These are phyloP conservation scores for Candida qinlingensis DNA, from an alignment of 805 yeast species.

Conservation along the genomic window DNA sequence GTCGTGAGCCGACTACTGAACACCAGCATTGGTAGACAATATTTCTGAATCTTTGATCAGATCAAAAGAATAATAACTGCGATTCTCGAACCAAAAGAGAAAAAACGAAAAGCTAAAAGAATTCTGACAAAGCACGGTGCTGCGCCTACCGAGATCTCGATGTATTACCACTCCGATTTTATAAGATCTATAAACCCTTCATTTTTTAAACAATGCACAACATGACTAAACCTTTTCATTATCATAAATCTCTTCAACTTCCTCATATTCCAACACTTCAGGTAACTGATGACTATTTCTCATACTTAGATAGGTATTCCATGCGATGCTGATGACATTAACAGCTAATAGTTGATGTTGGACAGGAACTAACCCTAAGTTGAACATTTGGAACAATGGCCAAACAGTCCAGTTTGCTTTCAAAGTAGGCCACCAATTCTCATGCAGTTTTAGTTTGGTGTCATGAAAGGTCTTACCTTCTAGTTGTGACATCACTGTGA, in stretches of 20 bases:
- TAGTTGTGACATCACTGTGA: constrained; percentile 57
- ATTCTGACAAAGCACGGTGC: no score
- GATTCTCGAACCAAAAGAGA: no score
- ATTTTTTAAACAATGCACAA: neutral
- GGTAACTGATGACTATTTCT: constrained; percentile 36
- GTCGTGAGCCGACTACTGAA: no score
- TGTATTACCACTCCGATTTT: no score
- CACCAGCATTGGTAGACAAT: no score
- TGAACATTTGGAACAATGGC: constrained; percentile 82
- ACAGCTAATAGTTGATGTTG: constrained; percentile 64
- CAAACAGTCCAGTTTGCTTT: constrained; percentile 78
- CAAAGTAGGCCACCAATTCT: constrained; percentile 63
- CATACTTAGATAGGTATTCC: constrained; percentile 77
- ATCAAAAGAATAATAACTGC: no score
- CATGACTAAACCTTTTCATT: neutral
- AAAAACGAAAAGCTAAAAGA: no score
- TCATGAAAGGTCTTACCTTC: constrained; percentile 44
- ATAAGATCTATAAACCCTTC: neutral
- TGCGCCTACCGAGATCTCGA: no score
- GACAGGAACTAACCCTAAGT: constrained; percentile 72
- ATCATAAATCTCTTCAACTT: constrained; percentile 17
- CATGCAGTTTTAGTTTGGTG: constrained; percentile 37
- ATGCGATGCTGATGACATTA: constrained; percentile 65
- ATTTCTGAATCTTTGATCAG: no score
- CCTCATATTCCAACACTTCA: constrained; percentile 13